Conservation (phyloP, 331 rosid genomes). For the Pyracantha coccinea region DNA sequence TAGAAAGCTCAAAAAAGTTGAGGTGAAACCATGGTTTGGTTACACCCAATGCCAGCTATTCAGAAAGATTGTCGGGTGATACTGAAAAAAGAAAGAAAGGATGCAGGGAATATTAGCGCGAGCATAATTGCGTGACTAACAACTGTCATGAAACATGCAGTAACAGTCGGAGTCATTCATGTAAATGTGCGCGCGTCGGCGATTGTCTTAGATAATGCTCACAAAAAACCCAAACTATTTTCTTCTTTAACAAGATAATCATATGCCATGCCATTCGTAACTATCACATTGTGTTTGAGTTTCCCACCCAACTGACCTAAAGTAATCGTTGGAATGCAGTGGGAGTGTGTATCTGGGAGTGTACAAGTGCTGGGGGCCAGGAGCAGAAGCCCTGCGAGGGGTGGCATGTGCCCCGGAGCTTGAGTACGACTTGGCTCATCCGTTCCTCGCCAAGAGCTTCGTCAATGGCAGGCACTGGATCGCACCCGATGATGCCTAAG, state of each 20-base stretch:
- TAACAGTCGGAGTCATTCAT: no score
- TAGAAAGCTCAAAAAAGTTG: background rate
- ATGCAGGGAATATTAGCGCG: background rate
- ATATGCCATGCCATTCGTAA: background rate
- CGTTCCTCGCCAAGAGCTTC: slow-evolving; percentile 69
- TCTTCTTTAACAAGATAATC: background rate
- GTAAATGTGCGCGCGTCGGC: no score
- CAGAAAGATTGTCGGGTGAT: no score
- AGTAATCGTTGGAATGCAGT: background rate
- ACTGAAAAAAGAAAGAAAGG: no score
- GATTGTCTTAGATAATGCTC: no score
- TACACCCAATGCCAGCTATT: no score
- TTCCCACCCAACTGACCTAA: no score
- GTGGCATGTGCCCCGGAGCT: slow-evolving; percentile 57
- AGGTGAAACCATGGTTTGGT: background rate
- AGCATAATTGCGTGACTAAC: no score
- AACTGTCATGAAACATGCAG: no score
- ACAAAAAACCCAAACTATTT: background rate
- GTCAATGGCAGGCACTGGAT: slow-evolving; percentile 97
- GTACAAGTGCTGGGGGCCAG: slow-evolving; percentile 87
- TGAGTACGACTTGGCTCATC: slow-evolving; percentile 67
- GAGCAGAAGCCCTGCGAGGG: slow-evolving; percentile 47
- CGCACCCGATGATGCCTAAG: slow-evolving; percentile 53
- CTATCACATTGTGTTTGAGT: background rate
- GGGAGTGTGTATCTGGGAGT: slow-evolving; percentile 79